phyloP scores from a whole-genome alignment of 2,329 filamentous ascomycete genomes.

The Cordyceps cicadae region DNA sequence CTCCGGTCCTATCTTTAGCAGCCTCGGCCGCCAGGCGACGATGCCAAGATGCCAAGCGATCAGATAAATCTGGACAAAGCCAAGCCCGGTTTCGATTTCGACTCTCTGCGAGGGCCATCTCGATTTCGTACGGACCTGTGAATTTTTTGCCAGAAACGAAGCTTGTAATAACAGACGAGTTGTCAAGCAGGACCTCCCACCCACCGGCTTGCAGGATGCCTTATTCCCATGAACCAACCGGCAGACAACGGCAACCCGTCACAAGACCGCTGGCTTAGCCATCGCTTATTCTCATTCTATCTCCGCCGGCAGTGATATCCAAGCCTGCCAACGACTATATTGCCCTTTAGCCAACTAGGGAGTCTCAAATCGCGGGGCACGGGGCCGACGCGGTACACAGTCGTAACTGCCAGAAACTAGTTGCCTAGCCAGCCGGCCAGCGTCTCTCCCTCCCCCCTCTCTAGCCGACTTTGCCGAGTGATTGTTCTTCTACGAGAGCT shows the following conservation, averaged over 20 bases:
- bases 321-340: background rate
- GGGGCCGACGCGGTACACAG: background rate
- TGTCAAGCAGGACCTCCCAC: too few species aligned
- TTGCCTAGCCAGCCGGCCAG: background rate
- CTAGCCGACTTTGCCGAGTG: slow-evolving; percentile 7
- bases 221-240: background rate
- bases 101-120: background rate
- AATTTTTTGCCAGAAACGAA: background rate
- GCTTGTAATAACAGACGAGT: background rate
- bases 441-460: background rate
- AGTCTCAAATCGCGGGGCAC: background rate
- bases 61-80: background rate
- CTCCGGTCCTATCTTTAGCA: background rate
- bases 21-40: background rate
- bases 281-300: slow-evolving; percentile 6
- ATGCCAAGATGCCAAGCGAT: slow-evolving; percentile 11
- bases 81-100: background rate
- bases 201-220: background rate
- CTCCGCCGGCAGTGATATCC: background rate
- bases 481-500: background rate
- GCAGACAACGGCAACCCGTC: background rate
- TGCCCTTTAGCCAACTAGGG: background rate
- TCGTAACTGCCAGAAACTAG: background rate
- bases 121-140: background rate
- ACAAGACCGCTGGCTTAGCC: background rate